These are phyloP conservation scores for Arachis monticola DNA, from an alignment of 331 rosid species.

Conservation along the genomic window DNA sequence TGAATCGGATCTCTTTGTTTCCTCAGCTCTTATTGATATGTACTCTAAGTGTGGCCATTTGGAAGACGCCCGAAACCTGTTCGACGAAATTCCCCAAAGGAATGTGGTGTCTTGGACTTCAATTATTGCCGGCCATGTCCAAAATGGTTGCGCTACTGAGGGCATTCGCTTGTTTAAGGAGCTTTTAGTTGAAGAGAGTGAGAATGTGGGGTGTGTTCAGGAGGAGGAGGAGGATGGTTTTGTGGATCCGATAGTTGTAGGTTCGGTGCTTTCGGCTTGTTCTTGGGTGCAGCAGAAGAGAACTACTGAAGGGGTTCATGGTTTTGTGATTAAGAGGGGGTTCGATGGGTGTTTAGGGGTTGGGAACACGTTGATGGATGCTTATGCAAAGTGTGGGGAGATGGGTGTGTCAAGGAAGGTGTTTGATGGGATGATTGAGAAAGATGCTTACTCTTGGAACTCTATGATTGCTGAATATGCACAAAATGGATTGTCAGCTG, in stretches of 20 bases:
- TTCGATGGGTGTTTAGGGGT: constrained; percentile 57
- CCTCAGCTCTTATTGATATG: constrained; percentile 81
- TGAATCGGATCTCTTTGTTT: constrained; percentile 66
- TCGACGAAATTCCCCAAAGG: constrained; percentile 69
- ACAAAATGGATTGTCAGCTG: constrained; percentile 70
- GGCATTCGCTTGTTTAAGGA: constrained; percentile 69
- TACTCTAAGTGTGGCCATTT: constrained; percentile 68
- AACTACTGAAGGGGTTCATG: constrained; percentile 67
- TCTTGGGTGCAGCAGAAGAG: constrained; percentile 57
- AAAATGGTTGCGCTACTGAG: constrained; percentile 47
- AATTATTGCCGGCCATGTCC: constrained; percentile 69
- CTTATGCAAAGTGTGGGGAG: constrained; percentile 81
- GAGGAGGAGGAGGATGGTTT: constrained; percentile 43
- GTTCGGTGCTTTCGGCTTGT: constrained; percentile 76
- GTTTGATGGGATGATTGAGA: constrained; percentile 73
- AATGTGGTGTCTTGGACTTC: constrained; percentile 89
- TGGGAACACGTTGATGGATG: constrained; percentile 87
- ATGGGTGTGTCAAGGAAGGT: constrained; percentile 62
- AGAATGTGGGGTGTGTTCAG: constrained; percentile 27
- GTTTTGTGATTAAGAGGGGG: constrained; percentile 72
- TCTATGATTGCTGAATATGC: constrained; percentile 81
- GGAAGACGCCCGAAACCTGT: constrained; percentile 63
- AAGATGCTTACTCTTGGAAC: constrained; percentile 84
- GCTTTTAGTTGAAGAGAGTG: constrained; percentile 58
- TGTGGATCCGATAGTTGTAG: constrained; percentile 65